Conservation (phyloP, 2,329 filamentous ascomycete species). For the Oidium heveae region DNA sequence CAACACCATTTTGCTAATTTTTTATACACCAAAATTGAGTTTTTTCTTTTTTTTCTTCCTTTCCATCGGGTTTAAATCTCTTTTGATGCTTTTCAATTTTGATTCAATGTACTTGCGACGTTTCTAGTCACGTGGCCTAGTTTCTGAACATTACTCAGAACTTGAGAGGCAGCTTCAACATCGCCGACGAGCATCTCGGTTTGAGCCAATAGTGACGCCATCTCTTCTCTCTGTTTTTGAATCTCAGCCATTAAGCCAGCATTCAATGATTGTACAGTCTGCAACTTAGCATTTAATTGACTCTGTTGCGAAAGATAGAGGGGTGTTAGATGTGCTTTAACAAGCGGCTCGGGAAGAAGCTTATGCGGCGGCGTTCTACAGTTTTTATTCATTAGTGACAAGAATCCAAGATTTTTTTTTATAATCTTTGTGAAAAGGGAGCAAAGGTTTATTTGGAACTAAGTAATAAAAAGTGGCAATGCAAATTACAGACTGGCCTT, state of each 20-base stretch:
- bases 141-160: constrained; percentile 2
- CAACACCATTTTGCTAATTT: too few relatives aligned
- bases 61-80: too few relatives aligned
- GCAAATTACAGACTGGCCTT: too few relatives aligned
- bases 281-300: constrained; percentile 29
- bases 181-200: constrained; percentile 28
- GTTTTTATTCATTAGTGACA: neutral
- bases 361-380: constrained; percentile 20
- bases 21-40: too few relatives aligned
- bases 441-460: too few relatives aligned
- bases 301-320: constrained; percentile 26
- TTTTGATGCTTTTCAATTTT: too few relatives aligned
- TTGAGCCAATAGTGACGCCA: constrained; percentile 22
- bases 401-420: too few relatives aligned
- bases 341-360: constrained; percentile 25
- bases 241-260: constrained; percentile 26
- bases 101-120: neutral
- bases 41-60: too few relatives aligned
- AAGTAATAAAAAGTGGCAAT: too few relatives aligned
- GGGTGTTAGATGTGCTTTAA: constrained; percentile 28
- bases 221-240: constrained; percentile 26
- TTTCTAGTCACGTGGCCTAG: neutral
- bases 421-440: too few relatives aligned
- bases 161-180: constrained; percentile 22
- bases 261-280: constrained; percentile 31